A percentile compares a stretch with the other conserved stretches of the same genome.
These are phyloP conservation scores for Rhizopus delemar DNA, from an alignment of 371 early-diverging fungal species.

Conservation along the genomic window DNA sequence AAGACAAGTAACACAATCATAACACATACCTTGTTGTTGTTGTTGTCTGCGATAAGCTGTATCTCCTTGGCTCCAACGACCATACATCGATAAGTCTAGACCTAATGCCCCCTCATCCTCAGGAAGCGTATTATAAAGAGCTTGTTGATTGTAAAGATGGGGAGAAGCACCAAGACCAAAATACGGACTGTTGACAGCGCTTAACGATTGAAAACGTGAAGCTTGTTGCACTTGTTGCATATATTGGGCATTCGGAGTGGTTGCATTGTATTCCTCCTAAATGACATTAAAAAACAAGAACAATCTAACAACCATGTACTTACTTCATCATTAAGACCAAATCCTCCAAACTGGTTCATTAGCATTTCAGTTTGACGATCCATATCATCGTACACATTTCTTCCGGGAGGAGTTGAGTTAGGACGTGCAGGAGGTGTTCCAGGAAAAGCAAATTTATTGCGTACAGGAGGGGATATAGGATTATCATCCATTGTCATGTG, in stretches of 20 bases:
- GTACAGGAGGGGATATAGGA: slow-evolving; percentile 34
- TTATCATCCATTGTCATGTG: slow-evolving; percentile 10
- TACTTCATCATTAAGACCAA: slow-evolving; percentile 45
- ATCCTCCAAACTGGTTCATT: slow-evolving; percentile 36
- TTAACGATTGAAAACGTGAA: slow-evolving; percentile 8
- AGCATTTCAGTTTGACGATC: slow-evolving; percentile 33
- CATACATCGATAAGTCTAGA: slow-evolving; percentile 21
- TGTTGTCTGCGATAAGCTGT: slow-evolving; percentile 28
- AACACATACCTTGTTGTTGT: slow-evolving; percentile 6
- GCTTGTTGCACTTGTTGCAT: slow-evolving; percentile 36
- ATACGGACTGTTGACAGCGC: not conserved
- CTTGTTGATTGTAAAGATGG: slow-evolving; percentile 1
- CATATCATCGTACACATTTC: slow-evolving; percentile 30
- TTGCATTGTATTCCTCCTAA: slow-evolving; percentile 20
- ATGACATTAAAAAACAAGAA: not conserved
- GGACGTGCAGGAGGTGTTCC: slow-evolving; percentile 45
- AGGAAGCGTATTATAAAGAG: slow-evolving; percentile 1
- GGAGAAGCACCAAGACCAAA: not conserved
- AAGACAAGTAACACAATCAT: not conserved
- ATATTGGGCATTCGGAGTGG: slow-evolving; percentile 14
- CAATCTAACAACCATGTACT: not conserved
- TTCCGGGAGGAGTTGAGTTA: slow-evolving; percentile 52
- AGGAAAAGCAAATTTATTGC: slow-evolving; percentile 30
- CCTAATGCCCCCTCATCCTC: slow-evolving; percentile 10
- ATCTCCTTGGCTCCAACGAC: slow-evolving; percentile 30